Percentiles rank a stretch among this genome's conserved stretches.
phyloP scores from a whole-genome alignment of 2,329 filamentous ascomycete species.

The Sclerotinia trifoliorum region DNA sequence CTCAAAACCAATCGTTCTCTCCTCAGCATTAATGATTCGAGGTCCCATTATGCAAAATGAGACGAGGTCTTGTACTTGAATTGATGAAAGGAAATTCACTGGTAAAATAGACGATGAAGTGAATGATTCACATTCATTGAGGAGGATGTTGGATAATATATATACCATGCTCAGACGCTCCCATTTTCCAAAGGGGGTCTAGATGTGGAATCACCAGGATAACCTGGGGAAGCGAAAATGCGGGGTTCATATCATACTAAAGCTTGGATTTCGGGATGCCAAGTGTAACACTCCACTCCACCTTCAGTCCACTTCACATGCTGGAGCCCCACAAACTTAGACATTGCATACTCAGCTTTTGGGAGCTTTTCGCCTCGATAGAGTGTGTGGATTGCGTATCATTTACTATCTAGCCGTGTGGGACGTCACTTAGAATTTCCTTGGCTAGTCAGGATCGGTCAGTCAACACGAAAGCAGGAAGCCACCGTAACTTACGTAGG shows the following conservation, averaged over 20 bases:
- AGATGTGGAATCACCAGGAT: background rate
- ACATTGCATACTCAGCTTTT: background rate
- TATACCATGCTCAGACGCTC: background rate
- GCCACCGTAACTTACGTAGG: background rate
- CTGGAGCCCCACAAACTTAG: background rate
- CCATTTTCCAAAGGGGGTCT: background rate
- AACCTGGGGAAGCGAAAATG: constrained; percentile 11
- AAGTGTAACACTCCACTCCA: background rate
- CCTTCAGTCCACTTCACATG: background rate
- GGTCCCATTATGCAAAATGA: background rate
- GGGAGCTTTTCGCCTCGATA: background rate
- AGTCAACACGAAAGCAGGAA: background rate
- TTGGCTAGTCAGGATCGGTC: background rate
- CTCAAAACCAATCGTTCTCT: constrained; percentile 7
- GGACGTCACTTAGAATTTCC: background rate
- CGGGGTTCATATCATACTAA: background rate
- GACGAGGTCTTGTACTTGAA: background rate
- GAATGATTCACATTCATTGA: too few species aligned
- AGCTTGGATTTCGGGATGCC: background rate
- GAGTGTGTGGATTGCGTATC: background rate
- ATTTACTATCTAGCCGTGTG: background rate
- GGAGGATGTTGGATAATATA: background rate
- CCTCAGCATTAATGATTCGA: background rate
- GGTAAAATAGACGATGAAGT: background rate
- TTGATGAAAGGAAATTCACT: background rate